Evolutionary conservation across 768 basidiomycete genomes (phyloP).

Genomic region (Mycena haematopus): DNA sequence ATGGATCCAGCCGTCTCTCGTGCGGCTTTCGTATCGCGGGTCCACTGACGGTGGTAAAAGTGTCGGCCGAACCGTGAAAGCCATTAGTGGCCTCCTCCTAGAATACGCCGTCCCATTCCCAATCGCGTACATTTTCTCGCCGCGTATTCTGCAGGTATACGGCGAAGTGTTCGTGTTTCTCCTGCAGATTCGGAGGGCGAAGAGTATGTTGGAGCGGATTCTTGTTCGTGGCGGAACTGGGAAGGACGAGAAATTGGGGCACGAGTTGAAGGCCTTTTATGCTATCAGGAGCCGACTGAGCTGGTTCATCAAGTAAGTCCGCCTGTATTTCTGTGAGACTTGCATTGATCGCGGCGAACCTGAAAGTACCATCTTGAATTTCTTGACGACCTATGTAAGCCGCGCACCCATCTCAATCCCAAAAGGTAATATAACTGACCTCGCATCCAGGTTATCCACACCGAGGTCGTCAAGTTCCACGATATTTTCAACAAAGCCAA

Average conservation of each 20-base stretch:
- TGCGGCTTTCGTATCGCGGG: slow-evolving; percentile 74
- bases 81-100: slow-evolving; percentile 69
- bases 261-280: slow-evolving; percentile 73
- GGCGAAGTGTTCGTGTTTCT: slow-evolving; percentile 74
- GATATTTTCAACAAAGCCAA: slow-evolving; percentile 54
- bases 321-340: neutral
- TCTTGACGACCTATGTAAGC: slow-evolving; percentile 75
- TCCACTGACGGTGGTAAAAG: slow-evolving; percentile 50
- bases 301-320: slow-evolving; percentile 86
- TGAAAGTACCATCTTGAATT: slow-evolving; percentile 66
- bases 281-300: slow-evolving; percentile 78
- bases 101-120: slow-evolving; percentile 88
- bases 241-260: slow-evolving; percentile 39
- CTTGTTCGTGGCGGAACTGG: slow-evolving; percentile 60
- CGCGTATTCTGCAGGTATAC: slow-evolving; percentile 61
- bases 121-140: slow-evolving; percentile 77
- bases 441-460: slow-evolving; percentile 67
- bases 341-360: slow-evolving; percentile 3
- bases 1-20: slow-evolving; percentile 72
- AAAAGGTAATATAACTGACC: neutral
- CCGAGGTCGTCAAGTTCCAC: slow-evolving; percentile 66
- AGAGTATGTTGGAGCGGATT: slow-evolving; percentile 72
- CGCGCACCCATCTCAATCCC: too few relatives aligned
- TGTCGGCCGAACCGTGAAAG: slow-evolving; percentile 62
- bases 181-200: slow-evolving; percentile 76